Conservation (phyloP, 2,329 filamentous ascomycete species). For the Sclerotinia subarctica region DNA sequence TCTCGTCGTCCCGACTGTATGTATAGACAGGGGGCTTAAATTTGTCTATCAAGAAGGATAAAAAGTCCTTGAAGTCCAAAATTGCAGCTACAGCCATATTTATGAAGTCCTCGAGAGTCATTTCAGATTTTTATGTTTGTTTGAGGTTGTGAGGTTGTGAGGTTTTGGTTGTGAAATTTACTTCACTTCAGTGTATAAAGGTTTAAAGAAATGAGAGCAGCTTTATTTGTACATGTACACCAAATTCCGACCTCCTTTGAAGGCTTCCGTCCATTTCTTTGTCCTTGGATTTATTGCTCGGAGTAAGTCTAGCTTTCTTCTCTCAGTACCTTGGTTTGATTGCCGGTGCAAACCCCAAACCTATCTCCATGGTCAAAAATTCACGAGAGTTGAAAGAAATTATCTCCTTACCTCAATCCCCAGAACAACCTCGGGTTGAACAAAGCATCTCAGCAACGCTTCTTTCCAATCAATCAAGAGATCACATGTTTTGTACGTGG, state of each 20-base stretch:
- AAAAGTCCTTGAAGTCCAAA: background rate
- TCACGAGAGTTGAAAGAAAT: background rate
- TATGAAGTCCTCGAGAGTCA: background rate
- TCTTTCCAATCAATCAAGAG: background rate
- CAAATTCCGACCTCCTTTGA: background rate
- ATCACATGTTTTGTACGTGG: background rate
- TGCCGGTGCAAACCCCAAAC: background rate
- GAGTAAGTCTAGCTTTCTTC: background rate
- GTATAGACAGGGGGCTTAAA: background rate
- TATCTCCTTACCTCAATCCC: no score
- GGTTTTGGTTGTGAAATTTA: no score
- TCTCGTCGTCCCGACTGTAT: background rate
- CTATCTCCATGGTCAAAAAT: background rate
- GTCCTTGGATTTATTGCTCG: background rate
- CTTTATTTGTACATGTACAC: no score
- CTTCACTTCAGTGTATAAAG: background rate
- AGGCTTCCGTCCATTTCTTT: background rate
- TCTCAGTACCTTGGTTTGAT: background rate
- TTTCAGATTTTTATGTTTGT: background rate
- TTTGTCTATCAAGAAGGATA: background rate
- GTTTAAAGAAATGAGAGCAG: background rate
- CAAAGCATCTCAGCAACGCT: slow-evolving; percentile 1
- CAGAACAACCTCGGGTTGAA: background rate
- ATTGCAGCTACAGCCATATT: background rate
- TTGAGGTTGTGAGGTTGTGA: background rate